phyloP scores from a whole-genome alignment of 192 early-diverging fungal species.

The Diversispora epigaea region DNA sequence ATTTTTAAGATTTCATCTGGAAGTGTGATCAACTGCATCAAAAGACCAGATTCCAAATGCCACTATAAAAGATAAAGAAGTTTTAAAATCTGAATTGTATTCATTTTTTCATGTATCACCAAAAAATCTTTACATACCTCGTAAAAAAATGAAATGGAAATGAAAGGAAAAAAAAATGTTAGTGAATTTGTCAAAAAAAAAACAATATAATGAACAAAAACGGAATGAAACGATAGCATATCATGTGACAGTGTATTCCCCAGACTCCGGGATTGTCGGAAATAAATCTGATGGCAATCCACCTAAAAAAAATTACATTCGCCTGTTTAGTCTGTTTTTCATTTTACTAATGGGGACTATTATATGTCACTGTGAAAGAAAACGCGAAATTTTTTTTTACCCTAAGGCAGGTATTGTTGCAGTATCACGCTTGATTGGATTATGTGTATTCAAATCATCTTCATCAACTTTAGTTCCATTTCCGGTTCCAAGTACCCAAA shows the following conservation, averaged over 20 bases:
- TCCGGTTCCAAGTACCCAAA: constrained; percentile 49
- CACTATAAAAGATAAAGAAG: constrained; percentile 40
- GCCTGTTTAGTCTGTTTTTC: constrained; percentile 32
- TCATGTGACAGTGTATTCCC: constrained; percentile 52
- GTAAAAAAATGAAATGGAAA: constrained; percentile 30
- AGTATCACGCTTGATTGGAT: constrained; percentile 47
- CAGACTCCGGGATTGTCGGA: constrained; percentile 51
- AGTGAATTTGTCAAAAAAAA: constrained; percentile 22
- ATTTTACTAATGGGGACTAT: constrained; percentile 30
- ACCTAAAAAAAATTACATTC: constrained; percentile 37
- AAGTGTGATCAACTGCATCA: constrained; percentile 46
- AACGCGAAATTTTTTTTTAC: constrained; percentile 35
- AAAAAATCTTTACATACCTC: constrained; percentile 36
- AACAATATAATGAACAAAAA: constrained; percentile 34
- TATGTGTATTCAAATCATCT: constrained; percentile 37
- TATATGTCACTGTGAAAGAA: constrained; percentile 24
- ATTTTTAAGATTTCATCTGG: constrained; percentile 44
- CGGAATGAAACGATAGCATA: constrained; percentile 32
- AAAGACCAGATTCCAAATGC: constrained; percentile 53
- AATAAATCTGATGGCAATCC: constrained; percentile 43
- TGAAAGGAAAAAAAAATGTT: constrained; percentile 30
- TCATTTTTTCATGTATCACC: constrained; percentile 33
- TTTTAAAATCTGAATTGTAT: constrained; percentile 34
- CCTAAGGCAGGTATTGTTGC: constrained; percentile 39
- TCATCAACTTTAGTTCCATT: constrained; percentile 41